These are phyloP conservation scores for Asterella californica DNA, from an alignment of 225 moss, liverwort and hornwort species.

Conservation along the genomic window DNA sequence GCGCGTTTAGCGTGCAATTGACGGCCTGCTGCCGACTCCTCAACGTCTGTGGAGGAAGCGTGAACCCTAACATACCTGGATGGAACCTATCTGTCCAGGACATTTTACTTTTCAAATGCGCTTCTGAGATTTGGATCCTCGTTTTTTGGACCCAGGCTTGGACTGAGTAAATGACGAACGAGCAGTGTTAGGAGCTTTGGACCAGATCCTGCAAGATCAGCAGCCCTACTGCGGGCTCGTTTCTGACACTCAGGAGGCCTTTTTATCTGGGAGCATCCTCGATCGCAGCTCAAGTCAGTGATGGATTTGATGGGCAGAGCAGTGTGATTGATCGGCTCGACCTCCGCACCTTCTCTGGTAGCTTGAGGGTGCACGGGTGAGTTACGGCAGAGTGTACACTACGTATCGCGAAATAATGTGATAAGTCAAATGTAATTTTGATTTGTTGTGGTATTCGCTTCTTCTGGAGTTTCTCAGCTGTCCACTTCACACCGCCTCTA, in stretches of 20 bases:
- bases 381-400: background rate
- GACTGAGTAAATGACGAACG: background rate
- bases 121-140: background rate
- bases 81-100: background rate
- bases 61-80: slow-evolving; percentile 15
- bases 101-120: background rate
- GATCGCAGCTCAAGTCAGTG: background rate
- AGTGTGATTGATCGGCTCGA: slow-evolving; percentile 9
- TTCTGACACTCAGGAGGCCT: background rate
- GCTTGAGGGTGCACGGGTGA: background rate
- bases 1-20: background rate
- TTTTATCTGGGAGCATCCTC: background rate
- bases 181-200: background rate
- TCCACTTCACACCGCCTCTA: no score
- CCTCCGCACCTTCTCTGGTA: background rate
- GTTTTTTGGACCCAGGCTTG: background rate
- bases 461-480: background rate
- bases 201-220: slow-evolving; percentile 1
- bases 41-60: background rate
- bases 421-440: background rate
- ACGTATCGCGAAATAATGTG: background rate
- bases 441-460: background rate
- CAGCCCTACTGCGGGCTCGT: background rate
- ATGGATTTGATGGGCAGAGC: slow-evolving; percentile 10
- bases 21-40: background rate